These are phyloP conservation scores for Umbilicus rupestris DNA, from an alignment of 164 flowering plant genomes.

Conservation along the genomic window DNA sequence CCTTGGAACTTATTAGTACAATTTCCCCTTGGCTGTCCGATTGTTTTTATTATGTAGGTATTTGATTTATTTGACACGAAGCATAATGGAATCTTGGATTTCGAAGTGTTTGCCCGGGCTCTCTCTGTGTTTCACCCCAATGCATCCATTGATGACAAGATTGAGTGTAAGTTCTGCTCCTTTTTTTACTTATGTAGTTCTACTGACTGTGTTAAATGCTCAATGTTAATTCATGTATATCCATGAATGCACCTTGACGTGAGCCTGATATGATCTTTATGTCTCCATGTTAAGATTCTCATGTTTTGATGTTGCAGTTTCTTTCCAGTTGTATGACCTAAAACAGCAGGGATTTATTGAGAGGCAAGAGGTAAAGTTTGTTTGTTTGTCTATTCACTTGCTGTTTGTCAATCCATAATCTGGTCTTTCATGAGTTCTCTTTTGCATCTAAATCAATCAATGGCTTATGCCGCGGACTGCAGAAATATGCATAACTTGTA, in stretches of 20 bases:
- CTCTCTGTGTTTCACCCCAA: constrained; percentile 79
- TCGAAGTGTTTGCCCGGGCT: constrained; percentile 83
- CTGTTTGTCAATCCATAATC: not conserved
- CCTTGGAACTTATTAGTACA: not conserved
- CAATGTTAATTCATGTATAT: not conserved
- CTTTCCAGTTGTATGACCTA: constrained; percentile 71
- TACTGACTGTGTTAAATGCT: not conserved
- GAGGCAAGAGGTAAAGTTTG: constrained; percentile 60
- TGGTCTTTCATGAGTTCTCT: not conserved
- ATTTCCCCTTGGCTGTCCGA: not conserved
- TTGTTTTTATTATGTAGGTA: constrained; percentile 30
- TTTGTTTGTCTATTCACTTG: not conserved
- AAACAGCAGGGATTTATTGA: constrained; percentile 84
- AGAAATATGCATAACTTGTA: not conserved
- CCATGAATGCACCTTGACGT: not conserved
- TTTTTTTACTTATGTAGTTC: not conserved
- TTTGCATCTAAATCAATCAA: too few species aligned
- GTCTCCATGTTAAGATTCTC: not conserved
- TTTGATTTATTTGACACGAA: constrained; percentile 81
- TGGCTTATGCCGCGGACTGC: too few species aligned
- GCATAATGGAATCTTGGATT: constrained; percentile 70
- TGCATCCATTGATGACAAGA: constrained; percentile 72
- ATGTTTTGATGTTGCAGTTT: constrained; percentile 35
- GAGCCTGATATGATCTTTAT: not conserved
- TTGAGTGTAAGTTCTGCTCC: constrained; percentile 43